A percentile compares a stretch with the other conserved stretches of the same genome.
These are phyloP conservation scores for Sporothrix schenckii DNA, from an alignment of 2,329 filamentous ascomycete species.

Conservation along the genomic window DNA sequence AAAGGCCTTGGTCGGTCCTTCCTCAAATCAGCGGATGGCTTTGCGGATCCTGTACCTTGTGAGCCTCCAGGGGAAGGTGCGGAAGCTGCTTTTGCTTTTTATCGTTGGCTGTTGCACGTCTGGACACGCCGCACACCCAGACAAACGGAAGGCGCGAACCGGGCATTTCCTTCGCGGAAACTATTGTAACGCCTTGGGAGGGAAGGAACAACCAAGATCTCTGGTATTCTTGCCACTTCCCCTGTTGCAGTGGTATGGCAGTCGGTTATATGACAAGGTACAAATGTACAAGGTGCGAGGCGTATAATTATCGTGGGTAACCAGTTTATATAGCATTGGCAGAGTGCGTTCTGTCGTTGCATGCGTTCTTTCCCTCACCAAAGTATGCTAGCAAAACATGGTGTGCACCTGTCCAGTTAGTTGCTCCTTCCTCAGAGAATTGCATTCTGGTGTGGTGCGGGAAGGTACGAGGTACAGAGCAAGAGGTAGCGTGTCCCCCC, in stretches of 20 bases:
- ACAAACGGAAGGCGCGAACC: slow-evolving; percentile 28
- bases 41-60: slow-evolving; percentile 29
- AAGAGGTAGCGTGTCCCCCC: neutral
- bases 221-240: slow-evolving; percentile 18
- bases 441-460: neutral
- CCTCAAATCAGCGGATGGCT: slow-evolving; percentile 26
- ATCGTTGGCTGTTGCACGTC: neutral
- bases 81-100: slow-evolving; percentile 12
- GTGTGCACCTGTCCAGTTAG: neutral
- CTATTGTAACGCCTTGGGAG: slow-evolving; percentile 29
- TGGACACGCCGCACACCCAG: neutral
- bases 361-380: neutral
- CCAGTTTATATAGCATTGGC: neutral
- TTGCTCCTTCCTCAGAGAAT: neutral
- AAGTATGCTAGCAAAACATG: neutral
- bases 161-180: slow-evolving; percentile 30
- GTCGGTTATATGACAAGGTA: slow-evolving; percentile 17
- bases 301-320: neutral
- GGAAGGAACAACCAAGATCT: slow-evolving; percentile 24
- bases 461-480: slow-evolving; percentile 4
- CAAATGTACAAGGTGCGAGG: slow-evolving; percentile 4
- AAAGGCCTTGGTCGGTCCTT: neutral
- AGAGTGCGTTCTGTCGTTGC: neutral
- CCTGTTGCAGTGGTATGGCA: slow-evolving; percentile 12
- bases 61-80: neutral